Percentiles rank a stretch among this genome's conserved stretches.
Evolutionary conservation across 164 flowering plant genomes (phyloP).

Genomic region (Paratinospora sagittata): DNA sequence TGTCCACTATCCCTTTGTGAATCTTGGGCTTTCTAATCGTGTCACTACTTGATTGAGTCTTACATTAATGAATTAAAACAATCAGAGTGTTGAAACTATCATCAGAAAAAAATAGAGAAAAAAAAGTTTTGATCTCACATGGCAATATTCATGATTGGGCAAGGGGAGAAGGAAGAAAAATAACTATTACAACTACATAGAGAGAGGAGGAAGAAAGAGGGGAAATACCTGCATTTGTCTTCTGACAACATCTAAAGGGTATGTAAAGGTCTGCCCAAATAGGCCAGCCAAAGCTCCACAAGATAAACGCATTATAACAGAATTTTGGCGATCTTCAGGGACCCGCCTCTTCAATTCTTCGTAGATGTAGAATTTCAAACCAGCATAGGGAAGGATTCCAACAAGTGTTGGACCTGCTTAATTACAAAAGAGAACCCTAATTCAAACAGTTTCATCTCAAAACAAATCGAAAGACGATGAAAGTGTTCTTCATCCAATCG

Average conservation of each 20-base stretch:
- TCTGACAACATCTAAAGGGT: slow-evolving; percentile 92
- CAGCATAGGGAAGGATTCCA: slow-evolving; percentile 96
- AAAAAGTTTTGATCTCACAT: background rate
- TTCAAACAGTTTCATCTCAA: background rate
- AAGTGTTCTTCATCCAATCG: background rate
- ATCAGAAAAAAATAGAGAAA: no score
- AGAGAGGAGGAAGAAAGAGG: background rate
- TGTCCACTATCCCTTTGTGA: no score
- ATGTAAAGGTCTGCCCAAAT: slow-evolving; percentile 89
- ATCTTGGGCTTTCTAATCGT: background rate
- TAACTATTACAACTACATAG: background rate
- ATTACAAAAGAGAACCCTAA: background rate
- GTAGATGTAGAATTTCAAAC: slow-evolving; percentile 82
- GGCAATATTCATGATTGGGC: background rate
- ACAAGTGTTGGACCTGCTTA: slow-evolving; percentile 81
- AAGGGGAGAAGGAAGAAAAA: background rate
- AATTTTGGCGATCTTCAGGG: slow-evolving; percentile 86
- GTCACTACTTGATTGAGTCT: background rate
- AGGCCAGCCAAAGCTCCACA: slow-evolving; percentile 98
- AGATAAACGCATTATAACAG: slow-evolving; percentile 69
- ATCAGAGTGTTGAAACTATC: no score
- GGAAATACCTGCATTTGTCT: slow-evolving; percentile 92
- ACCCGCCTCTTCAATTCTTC: slow-evolving; percentile 85
- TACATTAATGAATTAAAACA: no score
- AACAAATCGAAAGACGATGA: background rate